A percentile compares a stretch with the other conserved stretches of the same genome.
phyloP scores from a whole-genome alignment of 1,284 basidiomycete genomes.

The Mrakiaceae sp. region DNA sequence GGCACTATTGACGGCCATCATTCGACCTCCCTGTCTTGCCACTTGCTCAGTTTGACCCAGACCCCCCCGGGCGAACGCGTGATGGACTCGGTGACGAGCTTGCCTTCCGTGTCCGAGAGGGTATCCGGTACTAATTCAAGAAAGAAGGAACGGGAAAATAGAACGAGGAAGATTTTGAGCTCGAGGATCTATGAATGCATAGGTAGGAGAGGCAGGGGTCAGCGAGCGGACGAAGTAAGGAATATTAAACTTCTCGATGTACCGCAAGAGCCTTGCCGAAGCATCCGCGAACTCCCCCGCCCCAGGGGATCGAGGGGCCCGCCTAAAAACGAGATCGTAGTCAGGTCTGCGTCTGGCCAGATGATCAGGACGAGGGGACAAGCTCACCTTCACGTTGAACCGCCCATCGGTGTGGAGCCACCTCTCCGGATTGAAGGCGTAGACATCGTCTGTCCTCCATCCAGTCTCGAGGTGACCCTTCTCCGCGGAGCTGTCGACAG shows the following conservation, averaged over 20 bases:
- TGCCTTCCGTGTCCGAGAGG: neutral
- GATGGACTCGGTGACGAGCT: neutral
- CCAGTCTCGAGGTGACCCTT: constrained; percentile 3
- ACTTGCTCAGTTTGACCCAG: neutral
- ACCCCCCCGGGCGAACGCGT: neutral
- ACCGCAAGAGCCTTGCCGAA: constrained; percentile 58
- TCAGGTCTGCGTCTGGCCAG: too few species aligned
- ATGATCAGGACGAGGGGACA: too few species aligned
- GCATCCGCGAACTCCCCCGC: constrained; percentile 44
- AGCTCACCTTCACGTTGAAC: neutral
- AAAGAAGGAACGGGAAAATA: neutral
- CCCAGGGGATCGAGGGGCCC: neutral
- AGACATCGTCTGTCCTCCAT: neutral
- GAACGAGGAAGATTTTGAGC: constrained; percentile 1
- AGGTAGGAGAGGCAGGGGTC: too few species aligned
- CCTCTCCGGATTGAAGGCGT: neutral
- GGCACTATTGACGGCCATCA: too few species aligned
- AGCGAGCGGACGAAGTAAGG: neutral
- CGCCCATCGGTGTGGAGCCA: constrained; percentile 31
- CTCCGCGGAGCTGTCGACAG: neutral
- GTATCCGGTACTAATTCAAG: neutral
- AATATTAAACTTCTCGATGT: constrained; percentile 9
- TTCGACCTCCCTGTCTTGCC: too few species aligned
- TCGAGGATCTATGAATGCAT: neutral
- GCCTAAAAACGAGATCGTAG: neutral